These are phyloP conservation scores for Taphrina confusa DNA, from an alignment of 1,139 yeast species.

Conservation along the genomic window DNA sequence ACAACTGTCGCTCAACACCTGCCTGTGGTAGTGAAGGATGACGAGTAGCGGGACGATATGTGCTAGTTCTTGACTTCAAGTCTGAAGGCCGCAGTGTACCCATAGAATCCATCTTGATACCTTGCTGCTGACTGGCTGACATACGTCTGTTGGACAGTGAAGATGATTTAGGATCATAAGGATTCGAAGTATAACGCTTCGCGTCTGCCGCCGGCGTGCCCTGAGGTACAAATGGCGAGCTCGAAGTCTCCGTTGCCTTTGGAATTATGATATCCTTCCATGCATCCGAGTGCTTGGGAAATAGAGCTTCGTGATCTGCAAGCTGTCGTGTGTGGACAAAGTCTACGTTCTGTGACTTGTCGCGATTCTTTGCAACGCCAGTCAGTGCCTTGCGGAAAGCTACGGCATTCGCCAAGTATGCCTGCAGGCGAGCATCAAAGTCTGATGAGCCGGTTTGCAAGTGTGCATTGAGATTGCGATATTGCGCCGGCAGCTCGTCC, in stretches of 20 bases:
- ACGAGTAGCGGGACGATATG: constrained; percentile 24
- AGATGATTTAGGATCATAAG: constrained; percentile 24
- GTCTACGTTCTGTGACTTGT: constrained; percentile 30
- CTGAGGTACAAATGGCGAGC: constrained; percentile 15
- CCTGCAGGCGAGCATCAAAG: constrained; percentile 28
- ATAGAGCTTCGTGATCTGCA: constrained; percentile 30
- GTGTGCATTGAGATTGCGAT: constrained; percentile 29
- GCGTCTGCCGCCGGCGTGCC: not conserved
- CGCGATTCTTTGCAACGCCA: constrained; percentile 29
- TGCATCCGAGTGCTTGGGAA: constrained; percentile 32
- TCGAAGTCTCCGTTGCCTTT: constrained; percentile 8
- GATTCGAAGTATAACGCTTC: constrained; percentile 6
- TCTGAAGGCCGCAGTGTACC: constrained; percentile 24
- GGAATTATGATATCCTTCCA: constrained; percentile 31
- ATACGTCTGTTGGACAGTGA: constrained; percentile 7
- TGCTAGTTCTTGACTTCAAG: constrained; percentile 13
- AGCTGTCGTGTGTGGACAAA: constrained; percentile 28
- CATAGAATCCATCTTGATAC: constrained; percentile 3
- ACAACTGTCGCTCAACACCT: not conserved
- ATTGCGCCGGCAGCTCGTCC: constrained; percentile 33
- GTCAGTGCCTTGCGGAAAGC: constrained; percentile 32
- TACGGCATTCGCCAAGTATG: constrained; percentile 32
- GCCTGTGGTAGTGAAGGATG: constrained; percentile 32
- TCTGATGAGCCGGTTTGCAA: constrained; percentile 28
- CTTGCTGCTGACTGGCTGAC: constrained; percentile 9